Percentiles rank a stretch among this genome's conserved stretches.
Evolutionary conservation across 2,329 filamentous ascomycete genomes (phyloP).

Genomic region (Escovopsis sp.): DNA sequence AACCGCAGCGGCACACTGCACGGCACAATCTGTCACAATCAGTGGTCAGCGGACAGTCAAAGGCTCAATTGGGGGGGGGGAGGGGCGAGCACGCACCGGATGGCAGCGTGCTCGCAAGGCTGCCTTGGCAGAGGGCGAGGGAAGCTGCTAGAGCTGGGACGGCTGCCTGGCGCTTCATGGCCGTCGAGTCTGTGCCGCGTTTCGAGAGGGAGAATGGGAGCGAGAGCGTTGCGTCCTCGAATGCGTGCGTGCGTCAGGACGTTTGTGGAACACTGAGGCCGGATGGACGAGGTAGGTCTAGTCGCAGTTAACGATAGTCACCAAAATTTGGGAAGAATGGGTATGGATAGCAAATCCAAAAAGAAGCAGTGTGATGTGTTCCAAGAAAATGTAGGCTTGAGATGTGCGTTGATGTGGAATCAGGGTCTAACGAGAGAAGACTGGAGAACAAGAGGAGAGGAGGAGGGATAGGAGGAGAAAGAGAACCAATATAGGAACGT

Average conservation of each 20-base stretch:
- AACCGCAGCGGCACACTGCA: constrained; percentile 9
- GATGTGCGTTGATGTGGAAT: constrained; percentile 10
- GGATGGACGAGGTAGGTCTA: no score
- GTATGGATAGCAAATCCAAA: constrained; percentile 15
- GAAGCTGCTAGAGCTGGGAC: constrained; percentile 5
- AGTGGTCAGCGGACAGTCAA: no score
- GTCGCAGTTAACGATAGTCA: constrained; percentile 18
- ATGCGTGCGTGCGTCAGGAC: neutral
- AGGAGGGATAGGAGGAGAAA: constrained; percentile 6
- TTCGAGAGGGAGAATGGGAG: constrained; percentile 5
- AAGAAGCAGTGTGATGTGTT: constrained; percentile 12
- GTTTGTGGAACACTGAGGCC: neutral
- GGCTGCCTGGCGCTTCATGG: constrained; percentile 4
- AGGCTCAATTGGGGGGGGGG: no score
- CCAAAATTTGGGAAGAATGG: constrained; percentile 14
- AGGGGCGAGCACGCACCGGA: no score
- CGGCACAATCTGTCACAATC: constrained; percentile 7
- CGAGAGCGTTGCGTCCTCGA: neutral
- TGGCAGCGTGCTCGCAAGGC: neutral
- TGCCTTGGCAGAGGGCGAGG: constrained; percentile 3
- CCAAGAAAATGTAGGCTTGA: constrained; percentile 13
- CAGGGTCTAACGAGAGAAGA: constrained; percentile 6
- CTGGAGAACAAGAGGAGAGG: constrained; percentile 7
- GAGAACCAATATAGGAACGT: neutral
- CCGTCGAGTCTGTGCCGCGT: constrained; percentile 10